Conservation (phyloP, 23 red algal species). For the Chondrus crispus region DNA sequence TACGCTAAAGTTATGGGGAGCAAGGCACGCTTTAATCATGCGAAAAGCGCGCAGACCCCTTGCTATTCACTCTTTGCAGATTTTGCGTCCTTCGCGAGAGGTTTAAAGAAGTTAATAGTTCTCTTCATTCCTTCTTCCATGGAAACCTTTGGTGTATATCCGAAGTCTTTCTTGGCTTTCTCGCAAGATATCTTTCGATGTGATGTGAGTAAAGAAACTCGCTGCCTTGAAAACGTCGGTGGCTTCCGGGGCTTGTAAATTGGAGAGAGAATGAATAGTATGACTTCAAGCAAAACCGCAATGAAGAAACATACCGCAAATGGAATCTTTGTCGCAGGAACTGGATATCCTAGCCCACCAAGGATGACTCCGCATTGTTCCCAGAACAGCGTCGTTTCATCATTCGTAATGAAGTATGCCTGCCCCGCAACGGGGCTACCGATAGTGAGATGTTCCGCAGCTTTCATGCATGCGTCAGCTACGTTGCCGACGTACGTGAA, state of each 20-base stretch:
- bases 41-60: too few species aligned
- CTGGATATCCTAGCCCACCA: constrained; percentile 66
- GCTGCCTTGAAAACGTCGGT: constrained; percentile 71
- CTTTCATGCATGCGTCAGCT: constrained; percentile 56
- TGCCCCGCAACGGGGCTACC: constrained; percentile 44
- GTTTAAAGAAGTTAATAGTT: constrained; percentile 73
- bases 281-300: constrained; percentile 48
- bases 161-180: constrained; percentile 82
- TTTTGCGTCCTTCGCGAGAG: too few species aligned
- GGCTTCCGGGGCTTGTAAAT: constrained; percentile 41
- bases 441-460: constrained; percentile 45
- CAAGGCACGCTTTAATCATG: too few species aligned
- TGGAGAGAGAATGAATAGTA: constrained; percentile 40
- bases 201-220: constrained; percentile 61
- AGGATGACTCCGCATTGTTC: constrained; percentile 67
- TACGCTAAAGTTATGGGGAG: too few species aligned
- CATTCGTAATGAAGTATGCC: constrained; percentile 97
- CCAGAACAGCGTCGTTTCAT: constrained; percentile 87
- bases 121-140: constrained; percentile 71
- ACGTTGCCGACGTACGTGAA: constrained; percentile 93
- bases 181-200: constrained; percentile 79
- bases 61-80: too few species aligned
- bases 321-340: constrained; percentile 54
- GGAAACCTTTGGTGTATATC: constrained; percentile 65
- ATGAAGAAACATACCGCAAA: constrained; percentile 63